Base-by-base conservation (phyloP, 352 stramenopile genomes). In the Phytophthora sojae region DNA sequence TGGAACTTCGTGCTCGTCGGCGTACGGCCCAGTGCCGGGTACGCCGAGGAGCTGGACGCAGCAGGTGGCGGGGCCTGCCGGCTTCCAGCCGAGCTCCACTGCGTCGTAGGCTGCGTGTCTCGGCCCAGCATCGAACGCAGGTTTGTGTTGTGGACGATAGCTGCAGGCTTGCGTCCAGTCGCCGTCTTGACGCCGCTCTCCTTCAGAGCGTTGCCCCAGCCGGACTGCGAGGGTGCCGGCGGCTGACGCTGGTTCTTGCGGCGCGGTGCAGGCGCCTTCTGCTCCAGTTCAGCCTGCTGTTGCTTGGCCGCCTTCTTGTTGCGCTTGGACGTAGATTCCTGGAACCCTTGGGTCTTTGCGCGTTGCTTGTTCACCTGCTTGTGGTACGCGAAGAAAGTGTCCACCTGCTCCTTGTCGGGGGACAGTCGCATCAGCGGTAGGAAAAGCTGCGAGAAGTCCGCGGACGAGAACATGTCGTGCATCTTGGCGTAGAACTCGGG, bases 371-470 rank as follows among this genome's bases (percentile, higher is more conserved):
- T 82, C 9, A 80, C 42, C 25, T 90, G 74, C 35, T 84, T 84
- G 61, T 94, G 87, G 63, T 89, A 82, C 50, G 66, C 64, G 56
- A 92, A 82, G 49, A 94, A 89, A 44, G 79, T 73, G 47, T 89
- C 75, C 8, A 93, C 79, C 58, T 93, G 87, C 25, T 83, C 67
- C 44, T 80, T 79, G 56, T 94, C 85, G 1, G 87, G 87, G 5
- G 82, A 92, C 12, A 94, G 54, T 29, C 79, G 77, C 86, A 96
- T 94, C 17, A 96, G 74, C 53, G 82, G 85, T 8, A 94, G 42
- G n/a, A 96, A 94, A 23, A 95, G 78, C 66, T 88, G 78, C 44
- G 84, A 75, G 64, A 96, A 96, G 21, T 94, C 82, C 0, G 77
- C 53, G 1, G 77, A 51, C 1, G 76, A 82, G 39, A 96, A 94